A percentile compares a stretch with the other conserved stretches of the same genome.
Evolutionary conservation across 176 grass and related monocot genomes (phyloP).

Genomic region (Puya raimondii): DNA sequence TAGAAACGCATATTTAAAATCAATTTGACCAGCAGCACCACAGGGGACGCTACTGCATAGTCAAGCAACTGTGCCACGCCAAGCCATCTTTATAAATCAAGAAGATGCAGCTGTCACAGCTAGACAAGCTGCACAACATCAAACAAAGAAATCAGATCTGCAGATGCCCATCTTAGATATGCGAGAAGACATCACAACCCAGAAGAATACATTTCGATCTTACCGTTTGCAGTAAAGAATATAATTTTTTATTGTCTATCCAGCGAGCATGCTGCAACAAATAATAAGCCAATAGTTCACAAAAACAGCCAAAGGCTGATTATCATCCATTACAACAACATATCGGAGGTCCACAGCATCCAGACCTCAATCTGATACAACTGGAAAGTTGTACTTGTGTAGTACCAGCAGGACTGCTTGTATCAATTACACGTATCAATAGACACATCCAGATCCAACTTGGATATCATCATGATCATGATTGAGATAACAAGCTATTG

Average conservation of each 20-base stretch:
- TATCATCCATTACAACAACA: slow-evolving; percentile 34
- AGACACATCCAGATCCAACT: slow-evolving; percentile 40
- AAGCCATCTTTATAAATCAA: too few species aligned
- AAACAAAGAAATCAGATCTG: too few species aligned
- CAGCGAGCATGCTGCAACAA: slow-evolving; percentile 60
- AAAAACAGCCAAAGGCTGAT: slow-evolving; percentile 20
- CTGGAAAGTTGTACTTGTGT: slow-evolving; percentile 13
- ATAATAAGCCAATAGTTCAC: slow-evolving; percentile 25
- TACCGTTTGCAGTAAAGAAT: background rate
- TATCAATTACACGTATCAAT: slow-evolving; percentile 12
- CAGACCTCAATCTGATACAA: slow-evolving; percentile 30
- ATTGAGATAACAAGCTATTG: slow-evolving; percentile 9
- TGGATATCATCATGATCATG: slow-evolving; percentile 34
- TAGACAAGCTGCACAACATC: too few species aligned
- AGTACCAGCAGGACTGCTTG: background rate
- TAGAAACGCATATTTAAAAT: too few species aligned
- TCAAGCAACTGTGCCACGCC: too few species aligned
- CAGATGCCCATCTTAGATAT: too few species aligned
- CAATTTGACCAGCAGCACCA: too few species aligned
- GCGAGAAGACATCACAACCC: too few species aligned
- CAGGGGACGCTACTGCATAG: too few species aligned
- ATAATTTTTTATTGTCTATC: slow-evolving; percentile 44
- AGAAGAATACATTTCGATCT: too few species aligned
- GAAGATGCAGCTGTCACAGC: too few species aligned
- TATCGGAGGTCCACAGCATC: slow-evolving; percentile 24